Evolutionary conservation across 2,329 filamentous ascomycete genomes (phyloP).

Genomic region (Colletotrichum camelliae): DNA sequence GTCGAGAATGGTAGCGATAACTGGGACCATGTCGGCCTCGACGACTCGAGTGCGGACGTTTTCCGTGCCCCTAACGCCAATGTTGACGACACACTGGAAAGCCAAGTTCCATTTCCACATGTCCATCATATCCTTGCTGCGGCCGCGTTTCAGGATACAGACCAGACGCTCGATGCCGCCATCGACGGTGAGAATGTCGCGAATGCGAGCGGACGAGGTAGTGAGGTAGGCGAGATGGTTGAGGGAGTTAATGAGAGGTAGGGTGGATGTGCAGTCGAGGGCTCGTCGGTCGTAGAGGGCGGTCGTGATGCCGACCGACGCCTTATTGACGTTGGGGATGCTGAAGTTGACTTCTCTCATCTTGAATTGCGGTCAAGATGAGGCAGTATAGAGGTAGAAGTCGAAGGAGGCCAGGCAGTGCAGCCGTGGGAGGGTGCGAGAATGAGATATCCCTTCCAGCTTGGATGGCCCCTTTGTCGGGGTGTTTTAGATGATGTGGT

Average conservation of each 20-base stretch:
- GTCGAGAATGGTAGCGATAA: conserved; percentile 96
- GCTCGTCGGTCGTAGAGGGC: conserved; percentile 97
- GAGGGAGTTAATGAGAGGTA: conserved; percentile 97
- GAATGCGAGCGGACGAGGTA: conserved; percentile 94
- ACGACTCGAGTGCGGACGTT: conserved; percentile 93
- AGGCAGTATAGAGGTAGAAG: not conserved
- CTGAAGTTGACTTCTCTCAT: conserved; percentile 99
- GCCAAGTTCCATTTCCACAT: conserved; percentile 99
- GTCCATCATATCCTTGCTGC: conserved; percentile 98
- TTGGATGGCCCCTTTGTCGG: conserved; percentile 16
- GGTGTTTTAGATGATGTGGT: not conserved
- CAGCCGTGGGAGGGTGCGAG: conserved; percentile 11
- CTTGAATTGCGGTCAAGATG: conserved; percentile 45
- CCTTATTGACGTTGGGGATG: conserved; percentile 99
- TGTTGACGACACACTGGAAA: conserved; percentile 99
- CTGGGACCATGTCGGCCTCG: conserved; percentile 98
- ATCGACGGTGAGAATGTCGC: conserved; percentile 98
- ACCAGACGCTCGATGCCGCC: conserved; percentile 95
- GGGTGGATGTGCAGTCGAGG: conserved; percentile 96
- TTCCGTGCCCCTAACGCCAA: conserved; percentile 94
- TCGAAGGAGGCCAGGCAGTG: conserved; percentile 19
- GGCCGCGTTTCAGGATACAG: conserved; percentile 96
- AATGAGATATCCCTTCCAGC: conserved; percentile 14
- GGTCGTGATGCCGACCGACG: conserved; percentile 97
- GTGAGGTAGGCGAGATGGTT: conserved; percentile 99